phyloP scores from a whole-genome alignment of 2,329 filamentous ascomycete species.

The Cucurbitaria berberidis region DNA sequence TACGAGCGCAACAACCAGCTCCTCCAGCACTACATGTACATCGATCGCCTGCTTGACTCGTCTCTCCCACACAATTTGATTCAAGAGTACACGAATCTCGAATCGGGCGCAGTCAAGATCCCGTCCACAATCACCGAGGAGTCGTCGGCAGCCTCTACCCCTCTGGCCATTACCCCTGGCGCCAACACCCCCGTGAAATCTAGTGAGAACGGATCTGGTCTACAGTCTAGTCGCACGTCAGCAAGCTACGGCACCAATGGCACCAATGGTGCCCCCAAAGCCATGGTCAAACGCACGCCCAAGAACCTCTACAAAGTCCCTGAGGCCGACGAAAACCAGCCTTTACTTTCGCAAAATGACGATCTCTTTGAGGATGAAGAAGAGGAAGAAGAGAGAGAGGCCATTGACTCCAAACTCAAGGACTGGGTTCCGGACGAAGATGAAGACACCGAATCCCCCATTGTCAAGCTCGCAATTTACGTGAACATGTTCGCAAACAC shows the following conservation, averaged over 20 bases:
- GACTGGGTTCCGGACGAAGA: constrained; percentile 72
- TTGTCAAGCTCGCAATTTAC: constrained; percentile 88
- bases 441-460: constrained; percentile 73
- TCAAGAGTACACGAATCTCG: constrained; percentile 80
- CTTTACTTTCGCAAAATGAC: constrained; percentile 58
- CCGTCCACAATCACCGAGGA: constrained; percentile 81
- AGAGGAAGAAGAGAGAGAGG: constrained; percentile 52
- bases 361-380: constrained; percentile 54
- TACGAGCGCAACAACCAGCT: constrained; percentile 89
- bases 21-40: constrained; percentile 91
- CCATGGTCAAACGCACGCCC: constrained; percentile 63
- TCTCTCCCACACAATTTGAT: constrained; percentile 90
- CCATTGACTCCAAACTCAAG: constrained; percentile 63
- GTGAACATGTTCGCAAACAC: constrained; percentile 82
- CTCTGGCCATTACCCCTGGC: constrained; percentile 22
- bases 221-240: constrained; percentile 26
- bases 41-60: constrained; percentile 87
- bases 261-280: constrained; percentile 28
- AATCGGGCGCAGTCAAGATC: constrained; percentile 65
- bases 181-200: constrained; percentile 21
- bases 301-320: constrained; percentile 81
- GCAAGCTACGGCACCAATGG: constrained; percentile 40
- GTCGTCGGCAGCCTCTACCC: constrained; percentile 40
- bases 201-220: constrained; percentile 21
- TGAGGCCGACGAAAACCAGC: constrained; percentile 67